phyloP scores from a whole-genome alignment of 345 rosid species.

The Populus davidiana region DNA sequence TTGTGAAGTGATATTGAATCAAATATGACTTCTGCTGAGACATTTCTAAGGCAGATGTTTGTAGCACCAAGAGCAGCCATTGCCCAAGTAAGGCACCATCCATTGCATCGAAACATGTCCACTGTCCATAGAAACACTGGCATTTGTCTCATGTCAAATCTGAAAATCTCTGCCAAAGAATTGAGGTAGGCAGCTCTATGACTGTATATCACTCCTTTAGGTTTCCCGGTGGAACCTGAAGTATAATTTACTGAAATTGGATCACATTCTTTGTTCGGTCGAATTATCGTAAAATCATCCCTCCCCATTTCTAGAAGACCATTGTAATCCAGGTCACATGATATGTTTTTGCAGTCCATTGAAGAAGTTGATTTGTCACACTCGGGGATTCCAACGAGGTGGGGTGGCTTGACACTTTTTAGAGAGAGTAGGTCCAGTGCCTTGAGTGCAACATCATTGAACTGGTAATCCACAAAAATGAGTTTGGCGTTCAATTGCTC shows the following conservation, averaged over 20 bases:
- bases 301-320: slow-evolving; percentile 28
- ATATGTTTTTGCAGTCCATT: not conserved
- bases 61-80: slow-evolving; percentile 56
- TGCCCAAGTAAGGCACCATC: slow-evolving; percentile 63
- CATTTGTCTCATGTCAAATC: slow-evolving; percentile 28
- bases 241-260: slow-evolving; percentile 54
- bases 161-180: slow-evolving; percentile 37
- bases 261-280: slow-evolving; percentile 39
- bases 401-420: slow-evolving; percentile 18
- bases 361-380: slow-evolving; percentile 3
- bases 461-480: slow-evolving; percentile 45
- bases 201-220: slow-evolving; percentile 57
- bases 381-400: slow-evolving; percentile 33
- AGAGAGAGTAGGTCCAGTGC: slow-evolving; percentile 21
- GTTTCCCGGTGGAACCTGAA: slow-evolving; percentile 56
- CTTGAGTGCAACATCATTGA: slow-evolving; percentile 13
- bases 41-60: slow-evolving; percentile 44
- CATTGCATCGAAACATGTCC: slow-evolving; percentile 70
- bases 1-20: slow-evolving; percentile 32
- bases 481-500: slow-evolving; percentile 32
- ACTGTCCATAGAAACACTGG: slow-evolving; percentile 56
- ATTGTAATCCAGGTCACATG: slow-evolving; percentile 23
- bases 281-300: slow-evolving; percentile 26
- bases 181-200: slow-evolving; percentile 54
- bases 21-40: slow-evolving; percentile 29